phyloP scores from a whole-genome alignment of 75 land plant species.

The Adiantum capillusveneris region DNA sequence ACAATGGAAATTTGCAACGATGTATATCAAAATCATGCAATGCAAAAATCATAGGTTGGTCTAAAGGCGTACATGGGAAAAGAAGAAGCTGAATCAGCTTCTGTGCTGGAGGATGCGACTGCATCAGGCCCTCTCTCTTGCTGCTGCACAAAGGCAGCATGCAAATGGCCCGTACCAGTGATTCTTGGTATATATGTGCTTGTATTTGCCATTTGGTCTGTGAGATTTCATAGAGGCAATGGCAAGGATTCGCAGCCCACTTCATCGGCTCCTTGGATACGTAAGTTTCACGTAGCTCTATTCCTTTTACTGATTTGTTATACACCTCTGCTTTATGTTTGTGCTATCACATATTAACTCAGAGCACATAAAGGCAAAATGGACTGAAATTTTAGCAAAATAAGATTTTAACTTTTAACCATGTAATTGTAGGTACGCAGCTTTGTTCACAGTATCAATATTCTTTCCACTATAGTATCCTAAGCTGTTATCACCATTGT shows the following conservation, averaged over 20 bases:
- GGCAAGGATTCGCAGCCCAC: not conserved
- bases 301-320: not conserved
- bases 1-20: no score
- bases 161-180: not conserved
- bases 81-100: not conserved
- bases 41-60: no score
- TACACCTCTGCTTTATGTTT: not conserved
- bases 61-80: conserved; percentile 2
- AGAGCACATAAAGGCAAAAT: no score
- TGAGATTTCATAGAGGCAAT: not conserved
- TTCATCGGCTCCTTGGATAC: not conserved
- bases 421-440: no score
- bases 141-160: not conserved
- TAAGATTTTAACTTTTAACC: no score
- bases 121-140: not conserved
- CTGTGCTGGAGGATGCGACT: not conserved
- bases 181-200: conserved; percentile 5
- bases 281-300: conserved; percentile 1
- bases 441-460: no score
- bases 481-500: no score
- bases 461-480: no score
- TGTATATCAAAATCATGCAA: no score
- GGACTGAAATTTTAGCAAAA: no score
- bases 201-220: not conserved
- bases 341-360: no score